Evolutionary conservation across 2,329 filamentous ascomycete genomes (phyloP), one percentile per base, ranked within the genome.

Genomic region (Fusarium pseudoanthophilum): DNA sequence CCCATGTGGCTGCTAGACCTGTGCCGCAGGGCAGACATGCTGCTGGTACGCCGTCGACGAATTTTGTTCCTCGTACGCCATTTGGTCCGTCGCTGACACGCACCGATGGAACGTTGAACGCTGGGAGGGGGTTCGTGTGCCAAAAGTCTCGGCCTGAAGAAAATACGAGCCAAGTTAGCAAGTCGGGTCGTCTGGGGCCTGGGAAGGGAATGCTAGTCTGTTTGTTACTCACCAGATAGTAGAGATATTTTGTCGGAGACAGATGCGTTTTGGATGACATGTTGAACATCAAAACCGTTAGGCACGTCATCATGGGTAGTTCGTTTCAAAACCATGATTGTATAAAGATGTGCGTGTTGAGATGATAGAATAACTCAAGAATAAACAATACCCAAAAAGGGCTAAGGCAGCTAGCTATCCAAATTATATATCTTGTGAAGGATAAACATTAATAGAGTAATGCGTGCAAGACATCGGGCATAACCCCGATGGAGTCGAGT

Each of bases 201-300:
- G 13, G 4, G 3, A 15, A 11, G 14, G 11, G 20, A 10, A 1
- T 5, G 3, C 1, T 21, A 2, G 7, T 16, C 0, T 11, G 2
- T 11, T 2, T 30, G 30, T 30, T 30, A 30, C 26, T 4, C 7
- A 30, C 45, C 45, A 2, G 45, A 30, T 7, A 49, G 46, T 2
- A 49, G 20, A 11, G 46, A 49, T 30, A 49, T 30, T 2, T 49
- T 49, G 10, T 49, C 46, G 16, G 46, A 30, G 26, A 49, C 46
- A 30, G 46, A 30, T 13, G 46, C 15, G 6, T 48, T 30, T n/a
- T 48, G 26, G 26, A 48, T 15, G 45, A 48, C 14, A 30, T 48
- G 20, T 16, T 48, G 26, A n/a, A 48, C 26, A 11, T 11, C 20
- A n/a, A 48, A 48, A 48, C 20, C 4, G 45, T 10, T 8, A 2